phyloP scores from a whole-genome alignment of 2,329 filamentous ascomycete genomes.

The Pseudocercospora pini-densiflorae region DNA sequence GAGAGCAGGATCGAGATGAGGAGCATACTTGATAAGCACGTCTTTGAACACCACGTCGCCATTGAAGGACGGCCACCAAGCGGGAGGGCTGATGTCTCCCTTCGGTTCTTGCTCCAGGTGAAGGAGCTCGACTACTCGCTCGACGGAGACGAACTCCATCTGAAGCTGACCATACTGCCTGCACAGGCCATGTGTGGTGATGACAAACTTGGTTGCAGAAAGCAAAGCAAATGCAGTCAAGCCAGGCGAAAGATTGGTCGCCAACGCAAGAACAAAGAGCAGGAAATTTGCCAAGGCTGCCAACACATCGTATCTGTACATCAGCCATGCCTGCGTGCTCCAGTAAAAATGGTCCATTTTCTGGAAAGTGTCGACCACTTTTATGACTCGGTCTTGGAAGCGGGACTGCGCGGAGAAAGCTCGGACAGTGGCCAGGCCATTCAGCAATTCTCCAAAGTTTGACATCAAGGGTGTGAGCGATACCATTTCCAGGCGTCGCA shows the following conservation, averaged over 20 bases:
- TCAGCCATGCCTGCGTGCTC: constrained; percentile 82
- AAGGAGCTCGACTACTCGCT: constrained; percentile 81
- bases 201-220: constrained; percentile 70
- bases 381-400: constrained; percentile 80
- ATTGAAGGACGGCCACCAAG: constrained; percentile 73
- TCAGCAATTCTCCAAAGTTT: constrained; percentile 86
- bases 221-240: constrained; percentile 83
- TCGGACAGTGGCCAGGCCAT: constrained; percentile 83
- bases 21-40: constrained; percentile 79
- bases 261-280: constrained; percentile 75
- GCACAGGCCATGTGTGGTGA: constrained; percentile 74
- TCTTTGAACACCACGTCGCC: constrained; percentile 77
- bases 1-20: constrained; percentile 75
- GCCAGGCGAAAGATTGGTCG: constrained; percentile 74
- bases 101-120: constrained; percentile 75
- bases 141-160: constrained; percentile 90
- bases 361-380: constrained; percentile 85
- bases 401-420: constrained; percentile 78
- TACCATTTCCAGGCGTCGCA: constrained; percentile 85
- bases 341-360: constrained; percentile 97
- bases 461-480: constrained; percentile 87
- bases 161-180: constrained; percentile 82
- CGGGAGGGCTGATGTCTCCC: constrained; percentile 70
- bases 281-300: constrained; percentile 75
- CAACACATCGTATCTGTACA: constrained; percentile 74